phyloP scores from a whole-genome alignment of 2,329 filamentous ascomycete genomes.

The Orbilia oligospora region DNA sequence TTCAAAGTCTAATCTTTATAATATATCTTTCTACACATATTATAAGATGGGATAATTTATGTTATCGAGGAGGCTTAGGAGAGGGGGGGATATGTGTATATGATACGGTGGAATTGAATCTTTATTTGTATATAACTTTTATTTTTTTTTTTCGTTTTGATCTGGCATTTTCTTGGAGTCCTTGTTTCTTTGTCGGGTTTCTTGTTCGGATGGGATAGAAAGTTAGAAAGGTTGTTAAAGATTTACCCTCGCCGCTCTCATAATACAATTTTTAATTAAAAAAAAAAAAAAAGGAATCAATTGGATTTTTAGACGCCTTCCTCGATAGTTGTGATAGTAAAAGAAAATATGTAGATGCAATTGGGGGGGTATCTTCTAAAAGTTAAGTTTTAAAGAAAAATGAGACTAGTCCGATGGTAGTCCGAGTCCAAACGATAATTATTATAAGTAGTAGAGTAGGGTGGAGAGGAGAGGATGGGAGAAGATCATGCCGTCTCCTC shows the following conservation, averaged over 20 bases:
- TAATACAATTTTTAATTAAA: no score
- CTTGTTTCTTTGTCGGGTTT: not conserved
- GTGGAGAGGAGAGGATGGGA: no score
- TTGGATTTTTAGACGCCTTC: not conserved
- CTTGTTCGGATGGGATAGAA: not conserved
- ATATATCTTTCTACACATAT: no score
- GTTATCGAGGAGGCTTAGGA: no score
- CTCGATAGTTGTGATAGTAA: not conserved
- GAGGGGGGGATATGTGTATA: not conserved
- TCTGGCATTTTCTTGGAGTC: constrained; percentile 23
- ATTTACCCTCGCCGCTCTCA: constrained; percentile 29
- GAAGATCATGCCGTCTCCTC: constrained; percentile 48
- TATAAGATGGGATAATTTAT: not conserved
- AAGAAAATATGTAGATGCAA: not conserved
- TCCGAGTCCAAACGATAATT: no score
- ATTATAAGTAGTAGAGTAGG: not conserved
- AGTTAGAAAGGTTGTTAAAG: not conserved
- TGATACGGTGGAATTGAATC: not conserved
- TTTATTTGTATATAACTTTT: constrained; percentile 29
- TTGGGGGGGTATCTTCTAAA: constrained; percentile 37
- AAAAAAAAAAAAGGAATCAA: not conserved
- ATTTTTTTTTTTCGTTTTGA: no score
- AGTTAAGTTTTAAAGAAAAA: no score
- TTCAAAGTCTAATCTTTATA: constrained; percentile 72
- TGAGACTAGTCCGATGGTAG: no score